A percentile compares a stretch with the other conserved stretches of the same genome.
Evolutionary conservation across 495 filamentous ascomycete species (phyloP).

Genomic region (Penicillium subrubescens): DNA sequence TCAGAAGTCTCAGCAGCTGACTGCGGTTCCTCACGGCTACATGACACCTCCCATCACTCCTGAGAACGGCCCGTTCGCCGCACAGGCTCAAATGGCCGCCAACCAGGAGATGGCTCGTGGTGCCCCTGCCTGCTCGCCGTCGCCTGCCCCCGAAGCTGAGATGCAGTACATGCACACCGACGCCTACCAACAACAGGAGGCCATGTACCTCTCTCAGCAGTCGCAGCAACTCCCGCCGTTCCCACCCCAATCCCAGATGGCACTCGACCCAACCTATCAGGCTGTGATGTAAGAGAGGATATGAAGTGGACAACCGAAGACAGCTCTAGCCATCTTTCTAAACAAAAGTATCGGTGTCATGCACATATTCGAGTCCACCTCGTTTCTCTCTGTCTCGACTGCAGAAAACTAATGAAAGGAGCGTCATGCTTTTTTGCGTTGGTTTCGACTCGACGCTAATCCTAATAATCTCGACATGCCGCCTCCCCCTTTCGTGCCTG

Average conservation of each 20-base stretch:
- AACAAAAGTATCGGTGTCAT: slow-evolving; percentile 29
- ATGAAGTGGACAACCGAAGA: slow-evolving; percentile 8
- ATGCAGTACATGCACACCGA: slow-evolving; percentile 44
- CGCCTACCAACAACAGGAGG: slow-evolving; percentile 42
- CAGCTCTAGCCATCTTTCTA: slow-evolving; percentile 16
- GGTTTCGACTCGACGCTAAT: slow-evolving; percentile 21
- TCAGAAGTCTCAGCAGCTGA: slow-evolving; percentile 71
- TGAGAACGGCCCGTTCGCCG: slow-evolving; percentile 66
- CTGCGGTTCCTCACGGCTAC: slow-evolving; percentile 74
- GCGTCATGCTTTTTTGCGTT: slow-evolving; percentile 19
- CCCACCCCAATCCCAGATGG: slow-evolving; percentile 40
- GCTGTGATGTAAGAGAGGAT: slow-evolving; percentile 27
- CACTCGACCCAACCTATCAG: slow-evolving; percentile 38
- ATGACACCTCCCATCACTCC: slow-evolving; percentile 96
- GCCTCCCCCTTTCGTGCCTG: slow-evolving; percentile 3
- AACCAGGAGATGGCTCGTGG: slow-evolving; percentile 32
- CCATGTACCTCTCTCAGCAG: slow-evolving; percentile 34
- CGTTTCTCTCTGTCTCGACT: slow-evolving; percentile 12
- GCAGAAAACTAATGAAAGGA: slow-evolving; percentile 19
- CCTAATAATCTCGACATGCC: slow-evolving; percentile 7
- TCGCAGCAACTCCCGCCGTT: slow-evolving; percentile 35
- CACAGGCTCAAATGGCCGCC: slow-evolving; percentile 26
- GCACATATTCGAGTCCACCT: slow-evolving; percentile 29
- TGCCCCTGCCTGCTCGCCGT: slow-evolving; percentile 40
- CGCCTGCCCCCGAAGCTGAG: slow-evolving; percentile 41